Evolutionary conservation across 495 filamentous ascomycete genomes (phyloP), one percentile per base, ranked within the genome.

Genomic region (Penicillium argentinense): DNA sequence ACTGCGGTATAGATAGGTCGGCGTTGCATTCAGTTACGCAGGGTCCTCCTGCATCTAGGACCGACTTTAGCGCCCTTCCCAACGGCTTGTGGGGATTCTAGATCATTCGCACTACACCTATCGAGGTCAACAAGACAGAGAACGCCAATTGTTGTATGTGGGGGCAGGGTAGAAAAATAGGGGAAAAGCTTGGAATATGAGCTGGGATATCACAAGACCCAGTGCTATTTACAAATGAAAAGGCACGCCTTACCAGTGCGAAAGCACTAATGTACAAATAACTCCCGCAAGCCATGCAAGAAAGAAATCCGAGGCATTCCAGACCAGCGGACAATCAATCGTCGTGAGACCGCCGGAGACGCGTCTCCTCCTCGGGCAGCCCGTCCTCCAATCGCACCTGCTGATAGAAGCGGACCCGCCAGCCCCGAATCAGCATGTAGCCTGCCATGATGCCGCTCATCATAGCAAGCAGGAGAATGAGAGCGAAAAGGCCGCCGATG

Each of bases 361-460:
- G 53, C 18, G 38, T 39, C 17, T 51, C 36, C 29, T 62, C 53
- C 2, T 54, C 56, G 3, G 53, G 25, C 5, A 42, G 9, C n/a
- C 34, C 41, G 7, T 54, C 47, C 18, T 54, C 53, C 25, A 23
- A 26, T n/a, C 22, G 40, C 19, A 54, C 16, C 28, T 47, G 53
- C 32, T 63, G 56, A 37, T 63, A 63, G 9, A 63, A 36, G 12
- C 51, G 56, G 53, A 63, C 50, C 38, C 59, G 56, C 59, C 59
- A 63, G 47, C 59, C 59, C 16, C 59, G 56, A 44, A 60, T 53
- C 16, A 63, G 34, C 47, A 63, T 6, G 38, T 47, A 63, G 18
- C 37, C 32, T 4, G 50, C 53, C 42, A 63, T 45, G 33, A 63
- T 45, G 29, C 38, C 47, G 21, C n/a, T 14, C 42, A 60, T 57